Conservation (phyloP, 106 monocot genomes). For the Alisma plantagoaquatica region DNA sequence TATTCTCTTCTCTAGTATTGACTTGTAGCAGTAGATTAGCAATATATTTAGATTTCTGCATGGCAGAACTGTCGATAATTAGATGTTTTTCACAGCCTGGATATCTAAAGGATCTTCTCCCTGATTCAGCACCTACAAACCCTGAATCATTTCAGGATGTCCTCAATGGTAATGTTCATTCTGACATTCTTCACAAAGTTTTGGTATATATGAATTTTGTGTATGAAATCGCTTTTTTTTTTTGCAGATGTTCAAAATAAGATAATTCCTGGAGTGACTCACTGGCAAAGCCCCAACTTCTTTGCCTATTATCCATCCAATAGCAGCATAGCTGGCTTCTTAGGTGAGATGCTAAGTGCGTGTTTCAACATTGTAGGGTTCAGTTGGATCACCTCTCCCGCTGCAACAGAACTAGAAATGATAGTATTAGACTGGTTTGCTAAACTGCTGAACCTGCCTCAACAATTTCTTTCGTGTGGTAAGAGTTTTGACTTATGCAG, state of each 20-base stretch:
- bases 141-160: constrained; percentile 62
- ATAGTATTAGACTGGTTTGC: constrained; percentile 93
- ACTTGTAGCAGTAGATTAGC: no score
- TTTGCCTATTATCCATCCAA: constrained; percentile 86
- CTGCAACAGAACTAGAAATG: constrained; percentile 88
- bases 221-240: neutral
- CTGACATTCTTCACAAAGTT: neutral
- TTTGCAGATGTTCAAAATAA: constrained; percentile 57
- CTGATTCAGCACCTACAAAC: constrained; percentile 53
- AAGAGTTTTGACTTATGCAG: neutral
- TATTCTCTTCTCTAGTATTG: no score
- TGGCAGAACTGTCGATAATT: no score
- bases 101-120: constrained; percentile 52
- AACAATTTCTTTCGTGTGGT: constrained; percentile 64
- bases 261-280: constrained; percentile 69
- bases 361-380: constrained; percentile 74
- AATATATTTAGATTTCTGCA: no score
- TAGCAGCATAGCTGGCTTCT: constrained; percentile 76
- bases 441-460: constrained; percentile 69
- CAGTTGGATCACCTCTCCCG: constrained; percentile 83
- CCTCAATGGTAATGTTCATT: constrained; percentile 40
- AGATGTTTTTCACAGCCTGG: constrained; percentile 49
- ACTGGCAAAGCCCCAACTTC: constrained; percentile 75
- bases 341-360: constrained; percentile 89
- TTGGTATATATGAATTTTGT: neutral